These are phyloP conservation scores for Trichoderma koningii DNA, from an alignment of 2,329 filamentous ascomycete species.

Conservation along the genomic window DNA sequence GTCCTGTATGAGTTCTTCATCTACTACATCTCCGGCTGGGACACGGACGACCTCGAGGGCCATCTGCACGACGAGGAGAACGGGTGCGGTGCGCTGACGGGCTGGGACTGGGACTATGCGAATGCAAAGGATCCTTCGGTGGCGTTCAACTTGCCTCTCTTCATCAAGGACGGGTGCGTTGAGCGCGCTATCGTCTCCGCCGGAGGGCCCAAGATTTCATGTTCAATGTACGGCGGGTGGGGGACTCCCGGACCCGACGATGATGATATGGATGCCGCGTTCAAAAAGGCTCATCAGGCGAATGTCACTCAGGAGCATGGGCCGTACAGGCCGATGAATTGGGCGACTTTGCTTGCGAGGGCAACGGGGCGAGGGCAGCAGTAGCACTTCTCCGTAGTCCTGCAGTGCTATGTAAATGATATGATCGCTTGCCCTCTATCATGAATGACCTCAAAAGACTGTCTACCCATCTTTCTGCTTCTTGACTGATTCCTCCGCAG, in stretches of 20 bases:
- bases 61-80: not conserved
- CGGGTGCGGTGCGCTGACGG: not conserved
- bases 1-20: not conserved
- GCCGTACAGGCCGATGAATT: too few species aligned
- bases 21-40: not conserved
- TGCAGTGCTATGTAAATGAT: too few species aligned
- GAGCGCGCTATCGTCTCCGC: not conserved
- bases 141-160: not conserved
- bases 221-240: not conserved
- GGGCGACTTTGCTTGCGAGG: too few species aligned
- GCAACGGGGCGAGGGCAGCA: too few species aligned
- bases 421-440: too few species aligned
- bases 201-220: not conserved
- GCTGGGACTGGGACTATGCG: not conserved
- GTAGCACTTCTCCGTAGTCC: too few species aligned
- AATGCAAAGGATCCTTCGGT: not conserved
- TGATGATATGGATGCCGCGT: too few species aligned
- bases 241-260: too few species aligned
- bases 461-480: not conserved
- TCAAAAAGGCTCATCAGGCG: too few species aligned
- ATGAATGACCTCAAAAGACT: too few species aligned
- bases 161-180: not conserved
- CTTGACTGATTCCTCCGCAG: not conserved
- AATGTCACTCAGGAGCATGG: too few species aligned
- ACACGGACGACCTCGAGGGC: not conserved